Conservation (phyloP, 306 rosid genomes). For the Ochetophila trinervis region DNA sequence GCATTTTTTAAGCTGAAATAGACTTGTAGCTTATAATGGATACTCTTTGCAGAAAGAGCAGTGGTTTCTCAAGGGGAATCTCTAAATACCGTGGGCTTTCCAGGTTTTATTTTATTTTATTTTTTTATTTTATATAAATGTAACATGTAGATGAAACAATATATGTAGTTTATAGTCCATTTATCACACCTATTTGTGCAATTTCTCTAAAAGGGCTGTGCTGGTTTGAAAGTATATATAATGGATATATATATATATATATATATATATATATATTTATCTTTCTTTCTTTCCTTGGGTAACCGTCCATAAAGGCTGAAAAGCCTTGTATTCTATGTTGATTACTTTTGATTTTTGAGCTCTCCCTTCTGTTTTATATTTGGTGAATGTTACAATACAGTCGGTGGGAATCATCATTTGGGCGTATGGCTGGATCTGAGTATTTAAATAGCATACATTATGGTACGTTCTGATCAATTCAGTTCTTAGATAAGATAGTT, state of each 20-base stretch:
- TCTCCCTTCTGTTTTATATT: conserved; percentile 35
- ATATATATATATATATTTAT: neutral
- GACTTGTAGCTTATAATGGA: conserved; percentile 28
- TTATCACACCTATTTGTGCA: too few relatives aligned
- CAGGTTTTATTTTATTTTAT: too few relatives aligned
- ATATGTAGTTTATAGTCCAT: neutral
- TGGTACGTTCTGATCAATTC: conserved; percentile 48
- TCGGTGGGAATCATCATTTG: conserved; percentile 87
- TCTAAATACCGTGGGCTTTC: conserved; percentile 92
- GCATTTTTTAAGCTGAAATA: conserved; percentile 15
- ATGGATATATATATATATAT: too few relatives aligned
- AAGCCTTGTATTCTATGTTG: conserved; percentile 5
- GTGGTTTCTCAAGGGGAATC: conserved; percentile 96
- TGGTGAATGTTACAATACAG: conserved; percentile 38
- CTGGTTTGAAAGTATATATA: conserved; percentile 2
- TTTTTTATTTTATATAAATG: conserved; percentile 8
- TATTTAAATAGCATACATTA: conserved; percentile 66
- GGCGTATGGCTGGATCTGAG: conserved; percentile 84
- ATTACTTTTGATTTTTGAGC: conserved; percentile 21
- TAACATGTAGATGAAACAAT: neutral
- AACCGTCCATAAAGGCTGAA: neutral
- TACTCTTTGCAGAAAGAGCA: conserved; percentile 85
- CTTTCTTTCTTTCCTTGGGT: neutral
- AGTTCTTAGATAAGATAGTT: conserved; percentile 19
- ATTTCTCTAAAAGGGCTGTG: neutral